These are phyloP conservation scores for Candida loeiensis DNA, from an alignment of 805 yeast species.

Conservation along the genomic window DNA sequence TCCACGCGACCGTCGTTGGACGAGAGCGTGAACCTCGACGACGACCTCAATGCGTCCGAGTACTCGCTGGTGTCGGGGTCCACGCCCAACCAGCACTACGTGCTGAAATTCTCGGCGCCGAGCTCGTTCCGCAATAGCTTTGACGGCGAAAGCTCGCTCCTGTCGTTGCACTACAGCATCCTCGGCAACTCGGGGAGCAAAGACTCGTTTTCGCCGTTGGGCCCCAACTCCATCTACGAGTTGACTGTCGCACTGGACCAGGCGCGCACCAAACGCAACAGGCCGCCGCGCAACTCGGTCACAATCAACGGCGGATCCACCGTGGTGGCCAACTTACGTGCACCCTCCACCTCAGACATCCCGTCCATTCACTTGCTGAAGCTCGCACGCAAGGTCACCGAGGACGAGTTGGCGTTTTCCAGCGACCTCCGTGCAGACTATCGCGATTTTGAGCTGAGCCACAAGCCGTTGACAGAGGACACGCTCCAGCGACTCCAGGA, in stretches of 20 bases:
- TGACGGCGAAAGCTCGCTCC: conserved; percentile 30
- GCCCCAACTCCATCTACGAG: conserved; percentile 75
- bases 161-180: conserved; percentile 18
- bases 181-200: conserved; percentile 8
- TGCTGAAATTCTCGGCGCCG: conserved; percentile 12
- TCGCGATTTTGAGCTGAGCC: conserved; percentile 35
- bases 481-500: conserved; percentile 27
- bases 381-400: conserved; percentile 23
- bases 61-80: conserved; percentile 17
- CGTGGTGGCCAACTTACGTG: conserved; percentile 42
- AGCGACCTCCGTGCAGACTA: conserved; percentile 24
- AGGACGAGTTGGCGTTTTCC: conserved; percentile 17
- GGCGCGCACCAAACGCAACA: conserved; percentile 33
- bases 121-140: conserved; percentile 26
- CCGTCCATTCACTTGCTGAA: conserved; percentile 66
- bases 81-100: conserved; percentile 10
- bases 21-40: conserved; percentile 28
- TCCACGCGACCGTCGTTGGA: conserved; percentile 18
- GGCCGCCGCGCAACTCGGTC: conserved; percentile 32
- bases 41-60: conserved; percentile 30
- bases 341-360: conserved; percentile 79
- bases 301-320: conserved; percentile 43
- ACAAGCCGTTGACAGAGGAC: conserved; percentile 36
- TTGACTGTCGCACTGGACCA: conserved; percentile 59
- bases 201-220: conserved; percentile 49